Evolutionary conservation across 805 yeast species (phyloP).

Genomic region (Blastobotrys parvus): DNA sequence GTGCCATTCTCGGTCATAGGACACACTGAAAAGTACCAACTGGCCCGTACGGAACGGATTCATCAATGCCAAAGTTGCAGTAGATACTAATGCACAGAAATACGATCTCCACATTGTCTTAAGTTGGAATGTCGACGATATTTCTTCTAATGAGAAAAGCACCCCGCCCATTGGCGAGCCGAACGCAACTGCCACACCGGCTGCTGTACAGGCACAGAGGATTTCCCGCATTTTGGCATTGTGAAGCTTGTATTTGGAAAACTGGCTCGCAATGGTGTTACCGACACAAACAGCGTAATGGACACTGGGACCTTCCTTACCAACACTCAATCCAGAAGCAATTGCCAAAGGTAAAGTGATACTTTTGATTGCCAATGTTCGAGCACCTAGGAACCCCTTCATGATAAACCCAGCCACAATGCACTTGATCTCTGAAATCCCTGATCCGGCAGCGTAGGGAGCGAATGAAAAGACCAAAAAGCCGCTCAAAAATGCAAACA

Average conservation of each 20-base stretch:
- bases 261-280: slow-evolving; percentile 54
- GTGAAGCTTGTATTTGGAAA: slow-evolving; percentile 32
- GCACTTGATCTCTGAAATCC: slow-evolving; percentile 93
- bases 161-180: slow-evolving; percentile 98
- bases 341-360: slow-evolving; percentile 82
- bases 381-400: slow-evolving; percentile 65
- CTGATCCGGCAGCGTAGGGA: slow-evolving; percentile 94
- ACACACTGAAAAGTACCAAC: slow-evolving; percentile 86
- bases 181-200: slow-evolving; percentile 98
- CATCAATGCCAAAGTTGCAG: slow-evolving; percentile 65
- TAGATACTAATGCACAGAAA: slow-evolving; percentile 84
- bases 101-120: slow-evolving; percentile 86
- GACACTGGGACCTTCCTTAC: slow-evolving; percentile 97
- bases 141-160: slow-evolving; percentile 85
- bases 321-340: slow-evolving; percentile 87
- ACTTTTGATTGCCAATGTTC: slow-evolving; percentile 67
- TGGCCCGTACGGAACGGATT: slow-evolving; percentile 95
- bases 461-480: slow-evolving; percentile 61
- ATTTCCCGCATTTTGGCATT: slow-evolving; percentile 41
- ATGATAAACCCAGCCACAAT: slow-evolving; percentile 84
- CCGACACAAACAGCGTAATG: slow-evolving; percentile 99
- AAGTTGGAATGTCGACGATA: slow-evolving; percentile 62
- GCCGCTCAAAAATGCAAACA: slow-evolving; percentile 60
- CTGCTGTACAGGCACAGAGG: slow-evolving; percentile 86
- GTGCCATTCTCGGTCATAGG: slow-evolving; percentile 80